Base-by-base conservation (phyloP, 169 alveolate species). In the Prorocentrum cordatum region DNA sequence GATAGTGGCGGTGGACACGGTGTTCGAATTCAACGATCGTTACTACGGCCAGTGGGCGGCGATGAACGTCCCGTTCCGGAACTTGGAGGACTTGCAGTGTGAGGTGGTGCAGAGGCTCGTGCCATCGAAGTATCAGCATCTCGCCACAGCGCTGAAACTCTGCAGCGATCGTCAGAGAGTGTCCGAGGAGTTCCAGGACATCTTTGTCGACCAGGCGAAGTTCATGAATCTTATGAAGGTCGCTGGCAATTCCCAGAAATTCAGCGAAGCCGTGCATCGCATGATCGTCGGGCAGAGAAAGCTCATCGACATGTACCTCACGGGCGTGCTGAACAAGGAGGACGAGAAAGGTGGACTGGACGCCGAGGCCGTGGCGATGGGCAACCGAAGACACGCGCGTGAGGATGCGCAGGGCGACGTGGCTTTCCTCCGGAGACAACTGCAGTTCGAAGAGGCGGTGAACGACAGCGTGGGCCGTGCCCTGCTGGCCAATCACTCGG, bases 1-100 rank as follows among this genome's bases (percentile, higher is more conserved):
- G 58, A 20, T 73, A 26, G 50, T 73, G 26, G 85, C 85, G 26
- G 85, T 70, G 26, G 85, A 50, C 16, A 42, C 54, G 54, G 16
- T 9, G 9, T 42, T 16, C 54, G 16, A 20, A 16, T 67, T 67
- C 79, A 36, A 18, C 61, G 79, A 67, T 59, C 32, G 35, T 18
- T 36, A 12, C 45, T 71, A 42, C 66, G 62, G 67, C 18, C 67
- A 71, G 16, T 71, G 83, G 83, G 32, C 45, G 14, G 66, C 45
- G 29, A 27, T 71, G 31, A 39, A 71, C 66, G 29, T 42, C 67
- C 83, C 83, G 26, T 71, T 71, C 45, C 58, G 59, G 31, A 12
- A 45, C 33, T 1, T 42, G 39, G 66, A 18, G 22, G 66, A 71
- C 45, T 27, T 71, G 3, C 45, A 42, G 39, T 32, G 22, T n/a